Evolutionary conservation across 345 rosid species (phyloP), one percentile per base, ranked within the genome.

Genomic region (Euphorbia lathyris): DNA sequence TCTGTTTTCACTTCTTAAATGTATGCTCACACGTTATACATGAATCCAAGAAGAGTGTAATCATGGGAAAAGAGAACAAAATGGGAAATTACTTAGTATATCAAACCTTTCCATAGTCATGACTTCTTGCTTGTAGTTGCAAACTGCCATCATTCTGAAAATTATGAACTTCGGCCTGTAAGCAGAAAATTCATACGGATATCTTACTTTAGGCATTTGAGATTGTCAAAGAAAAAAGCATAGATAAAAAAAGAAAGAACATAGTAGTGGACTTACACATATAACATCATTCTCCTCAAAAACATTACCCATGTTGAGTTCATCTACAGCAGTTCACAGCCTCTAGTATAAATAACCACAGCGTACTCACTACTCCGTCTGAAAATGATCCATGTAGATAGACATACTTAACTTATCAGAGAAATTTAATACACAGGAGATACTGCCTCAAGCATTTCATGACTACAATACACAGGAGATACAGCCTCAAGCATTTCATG

Each of bases 91-190:
- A 67, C 32, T 7, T 59, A 5, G 34, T 27, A 56, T 65, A 76
- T 68, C 80, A 74, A 69, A 90, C 99, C 99, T 95, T 95, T 36
- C 99, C 97, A n/a, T n/a, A n/a, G n/a, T n/a, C n/a, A n/a, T n/a
- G n/a, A n/a, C n/a, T n/a, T n/a, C n/a, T n/a, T n/a, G n/a, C n/a
- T n/a, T n/a, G n/a, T n/a, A n/a, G n/a, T n/a, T n/a, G n/a, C n/a
- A n/a, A n/a, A n/a, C n/a, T n/a, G n/a, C n/a, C n/a, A n/a, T n/a
- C n/a, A n/a, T n/a, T n/a, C n/a, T n/a, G n/a, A n/a, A n/a, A n/a
- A 82, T 83, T 88, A 26, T 96, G 97, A 43, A 87, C 97, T 81
- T 92, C 97, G 11, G 97, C 97, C 97, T 95, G 79, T 59, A 69
- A 61, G 36, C 63, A 68, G 17, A 71, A 53, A 29, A 14, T 17